Base-by-base conservation (phyloP, 192 early-diverging fungal species). In the Backusella tarrabulga region DNA sequence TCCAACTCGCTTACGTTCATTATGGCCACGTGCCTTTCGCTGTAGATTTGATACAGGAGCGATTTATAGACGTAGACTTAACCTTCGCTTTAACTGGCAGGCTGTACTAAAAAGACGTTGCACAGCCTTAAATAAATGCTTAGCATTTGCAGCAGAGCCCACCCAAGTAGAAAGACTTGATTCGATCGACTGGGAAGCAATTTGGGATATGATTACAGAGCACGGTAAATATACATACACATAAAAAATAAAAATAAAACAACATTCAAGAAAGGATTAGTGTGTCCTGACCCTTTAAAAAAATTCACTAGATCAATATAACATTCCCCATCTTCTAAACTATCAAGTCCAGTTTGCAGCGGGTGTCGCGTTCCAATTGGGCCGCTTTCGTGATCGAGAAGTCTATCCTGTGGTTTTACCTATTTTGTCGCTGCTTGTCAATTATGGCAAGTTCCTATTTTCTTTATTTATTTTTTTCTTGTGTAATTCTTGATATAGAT, bases 181-280 rank as follows among this genome's bases (percentile, higher is more conserved):
- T 21, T 42, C 29, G n/a, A 73, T 83, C 15, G 70, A 74, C n/a
- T 83, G 77, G 77, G 67, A 80, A 71, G 70, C 73, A 26, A 41
- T 79, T 15, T 83, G 82, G 82, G 82, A 83, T 67, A 83, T 83
- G 77, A 79, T 83, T n/a, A 77, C 82, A 14, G 82, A 83, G 54
- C 82, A 83, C 74, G 82, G 82, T 83, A 77, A 71, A 38, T 71
- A 70, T 17, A 69, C 38, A 40, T 40, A 11, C 38, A 40, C 5
- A 67, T 26, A 72, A 72, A 44, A 44, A 72, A 23, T 4, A 34
- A 21, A 56, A 34, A 46, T 8, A 23, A 54, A 56, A 14, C 11
- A 63, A 29, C 71, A 32, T 50, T 46, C 29, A 40, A 23, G 46
- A 42, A 38, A 73, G 38, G 23, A 46, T 23, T 56, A 56, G 56